Evolutionary conservation across 2,329 filamentous ascomycete species (phyloP).

Genomic region (Hypoxylon sp.): DNA sequence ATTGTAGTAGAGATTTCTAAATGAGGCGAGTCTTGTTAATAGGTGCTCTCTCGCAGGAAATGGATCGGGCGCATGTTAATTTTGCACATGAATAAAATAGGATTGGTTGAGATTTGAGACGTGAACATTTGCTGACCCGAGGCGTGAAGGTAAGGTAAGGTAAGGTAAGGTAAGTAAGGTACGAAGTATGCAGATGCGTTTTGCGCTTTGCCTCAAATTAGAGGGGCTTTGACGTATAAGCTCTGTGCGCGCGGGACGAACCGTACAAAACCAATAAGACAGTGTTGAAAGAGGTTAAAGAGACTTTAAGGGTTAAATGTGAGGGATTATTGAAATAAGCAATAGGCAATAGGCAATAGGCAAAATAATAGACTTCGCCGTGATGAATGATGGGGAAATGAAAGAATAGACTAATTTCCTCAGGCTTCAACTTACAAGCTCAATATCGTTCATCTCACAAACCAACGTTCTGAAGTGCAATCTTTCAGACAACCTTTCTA

Average conservation of each 20-base stretch:
- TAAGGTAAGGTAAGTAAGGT: too few species aligned
- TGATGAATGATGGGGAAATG: constrained; percentile 3
- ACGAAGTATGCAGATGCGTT: too few species aligned
- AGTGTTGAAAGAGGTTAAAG: too few species aligned
- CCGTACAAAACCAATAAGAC: too few species aligned
- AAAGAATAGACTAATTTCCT: constrained; percentile 3
- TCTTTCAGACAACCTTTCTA: constrained; percentile 77
- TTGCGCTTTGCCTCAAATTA: constrained; percentile 15
- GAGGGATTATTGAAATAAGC: too few species aligned
- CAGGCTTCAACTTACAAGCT: constrained; percentile 66
- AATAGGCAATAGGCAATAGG: background rate
- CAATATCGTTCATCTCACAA: constrained; percentile 78
- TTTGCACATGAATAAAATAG: too few species aligned
- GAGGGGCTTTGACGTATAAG: constrained; percentile 20
- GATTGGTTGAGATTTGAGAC: too few species aligned
- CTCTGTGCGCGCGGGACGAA: constrained; percentile 22
- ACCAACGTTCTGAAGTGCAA: constrained; percentile 81
- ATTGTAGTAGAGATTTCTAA: constrained; percentile 60
- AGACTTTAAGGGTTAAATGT: too few species aligned
- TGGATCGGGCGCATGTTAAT: background rate
- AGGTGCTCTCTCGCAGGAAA: constrained; percentile 8
- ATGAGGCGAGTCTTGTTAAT: constrained; percentile 24
- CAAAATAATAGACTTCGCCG: constrained; percentile 2
- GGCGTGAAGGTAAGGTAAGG: too few species aligned
- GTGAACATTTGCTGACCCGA: constrained; percentile 3